A percentile compares a stretch with the other conserved stretches of the same genome.
phyloP scores from a whole-genome alignment of 169 alveolate species.

The Plasmodium billcollinsi region DNA sequence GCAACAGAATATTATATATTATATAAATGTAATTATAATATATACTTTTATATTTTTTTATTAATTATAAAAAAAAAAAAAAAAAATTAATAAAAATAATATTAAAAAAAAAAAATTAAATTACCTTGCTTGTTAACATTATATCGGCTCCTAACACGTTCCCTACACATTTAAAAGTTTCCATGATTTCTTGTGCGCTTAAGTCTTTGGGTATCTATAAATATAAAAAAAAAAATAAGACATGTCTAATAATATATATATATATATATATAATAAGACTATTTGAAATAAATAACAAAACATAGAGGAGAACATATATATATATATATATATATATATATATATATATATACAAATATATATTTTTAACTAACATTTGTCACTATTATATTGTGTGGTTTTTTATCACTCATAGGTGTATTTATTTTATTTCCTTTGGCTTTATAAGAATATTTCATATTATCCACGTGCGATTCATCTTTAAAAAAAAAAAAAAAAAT shows the following conservation, averaged over 20 bases:
- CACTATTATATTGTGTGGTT: constrained; percentile 66
- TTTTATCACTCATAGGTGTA: constrained; percentile 21
- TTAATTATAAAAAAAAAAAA: not conserved
- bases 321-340: not conserved
- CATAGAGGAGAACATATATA: not conserved
- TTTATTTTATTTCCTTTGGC: constrained; percentile 29
- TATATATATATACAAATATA: not conserved
- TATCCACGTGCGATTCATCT: constrained; percentile 39
- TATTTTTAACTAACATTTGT: constrained; percentile 44
- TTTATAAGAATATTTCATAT: constrained; percentile 34
- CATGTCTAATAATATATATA: not conserved
- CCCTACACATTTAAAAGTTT: constrained; percentile 62
- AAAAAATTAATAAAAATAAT: too few relatives aligned
- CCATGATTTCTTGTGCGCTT: constrained; percentile 48
- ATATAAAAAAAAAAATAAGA: not conserved
- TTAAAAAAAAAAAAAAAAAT: constrained; percentile 6
- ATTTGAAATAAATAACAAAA: not conserved
- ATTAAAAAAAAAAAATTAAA: not conserved
- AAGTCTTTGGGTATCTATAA: constrained; percentile 58
- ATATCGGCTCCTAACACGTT: constrained; percentile 65
- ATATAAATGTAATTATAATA: too few relatives aligned
- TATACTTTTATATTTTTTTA: not conserved
- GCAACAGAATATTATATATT: not conserved
- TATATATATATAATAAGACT: not conserved
- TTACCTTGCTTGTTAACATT: constrained; percentile 72